Evolutionary conservation across 768 basidiomycete species (phyloP).

Genomic region (Podaxis sp.): DNA sequence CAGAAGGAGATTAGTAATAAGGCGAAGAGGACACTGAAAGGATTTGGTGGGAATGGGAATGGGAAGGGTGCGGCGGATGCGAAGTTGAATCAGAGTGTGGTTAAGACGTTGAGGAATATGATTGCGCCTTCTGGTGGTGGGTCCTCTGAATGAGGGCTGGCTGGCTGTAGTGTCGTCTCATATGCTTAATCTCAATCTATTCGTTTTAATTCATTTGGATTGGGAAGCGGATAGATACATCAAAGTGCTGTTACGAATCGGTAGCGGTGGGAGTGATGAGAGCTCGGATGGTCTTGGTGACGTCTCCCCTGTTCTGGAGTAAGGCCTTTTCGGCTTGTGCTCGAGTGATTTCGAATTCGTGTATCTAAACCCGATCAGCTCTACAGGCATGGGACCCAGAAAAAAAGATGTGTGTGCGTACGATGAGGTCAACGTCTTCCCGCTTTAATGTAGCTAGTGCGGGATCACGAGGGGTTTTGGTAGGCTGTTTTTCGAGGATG

Average conservation of each 20-base stretch:
- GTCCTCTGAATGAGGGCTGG: neutral
- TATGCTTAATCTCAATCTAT: neutral
- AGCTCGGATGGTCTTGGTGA: conserved; percentile 44
- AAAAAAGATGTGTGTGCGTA: conserved; percentile 23
- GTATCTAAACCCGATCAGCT: conserved; percentile 33
- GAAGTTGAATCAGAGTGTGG: neutral
- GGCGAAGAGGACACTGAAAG: neutral
- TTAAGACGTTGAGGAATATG: neutral
- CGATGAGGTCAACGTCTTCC: conserved; percentile 65
- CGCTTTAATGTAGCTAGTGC: conserved; percentile 37
- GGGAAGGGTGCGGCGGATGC: neutral
- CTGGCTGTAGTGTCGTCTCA: neutral
- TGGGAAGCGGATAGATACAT: too few relatives aligned
- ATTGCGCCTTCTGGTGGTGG: neutral
- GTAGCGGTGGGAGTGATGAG: conserved; percentile 24
- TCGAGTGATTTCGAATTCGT: conserved; percentile 61
- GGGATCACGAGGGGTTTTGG: conserved; percentile 41
- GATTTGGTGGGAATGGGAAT: neutral
- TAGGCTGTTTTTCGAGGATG: conserved; percentile 51
- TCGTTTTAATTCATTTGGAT: too few relatives aligned
- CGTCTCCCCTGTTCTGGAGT: conserved; percentile 46
- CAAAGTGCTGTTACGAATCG: neutral
- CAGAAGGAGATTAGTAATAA: neutral
- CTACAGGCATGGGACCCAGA: neutral
- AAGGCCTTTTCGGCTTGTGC: conserved; percentile 57